Conservation (phyloP, 2,329 filamentous ascomycete genomes). For the Trichoderma aggressivum region DNA sequence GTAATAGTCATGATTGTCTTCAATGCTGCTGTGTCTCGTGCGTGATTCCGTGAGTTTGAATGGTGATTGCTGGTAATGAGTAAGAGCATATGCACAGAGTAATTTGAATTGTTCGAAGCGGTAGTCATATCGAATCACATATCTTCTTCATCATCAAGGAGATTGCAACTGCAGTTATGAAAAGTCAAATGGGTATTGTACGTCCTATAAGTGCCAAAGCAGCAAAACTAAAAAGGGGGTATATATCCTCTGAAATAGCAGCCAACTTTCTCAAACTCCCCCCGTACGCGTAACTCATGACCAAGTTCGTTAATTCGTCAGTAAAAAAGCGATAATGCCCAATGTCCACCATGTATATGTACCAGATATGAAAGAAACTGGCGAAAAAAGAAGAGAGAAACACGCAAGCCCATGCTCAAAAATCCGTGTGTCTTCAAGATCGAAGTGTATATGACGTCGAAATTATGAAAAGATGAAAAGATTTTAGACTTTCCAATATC, state of each 20-base stretch:
- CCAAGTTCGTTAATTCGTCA: background rate
- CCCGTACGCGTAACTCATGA: background rate
- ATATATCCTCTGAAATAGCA: background rate
- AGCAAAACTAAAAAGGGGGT: background rate
- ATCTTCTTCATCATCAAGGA: background rate
- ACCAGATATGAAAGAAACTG: background rate
- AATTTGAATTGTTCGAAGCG: background rate
- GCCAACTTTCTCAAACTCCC: background rate
- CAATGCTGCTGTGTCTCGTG: background rate
- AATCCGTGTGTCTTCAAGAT: background rate
- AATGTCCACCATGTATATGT: background rate
- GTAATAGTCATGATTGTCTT: slow-evolving; percentile 8
- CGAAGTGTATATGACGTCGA: background rate
- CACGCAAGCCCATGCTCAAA: background rate
- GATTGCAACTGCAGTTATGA: too few relatives aligned
- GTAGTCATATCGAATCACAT: background rate
- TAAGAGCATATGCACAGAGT: background rate
- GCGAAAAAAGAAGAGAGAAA: background rate
- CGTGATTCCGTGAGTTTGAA: background rate
- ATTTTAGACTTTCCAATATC: background rate
- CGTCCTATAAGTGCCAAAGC: background rate
- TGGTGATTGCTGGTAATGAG: background rate
- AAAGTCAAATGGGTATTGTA: slow-evolving; percentile 9
- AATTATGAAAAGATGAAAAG: background rate
- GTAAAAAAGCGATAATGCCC: background rate